Evolutionary conservation across 2,329 filamentous ascomycete genomes (phyloP).

Genomic region (Aspergillus caelatus): DNA sequence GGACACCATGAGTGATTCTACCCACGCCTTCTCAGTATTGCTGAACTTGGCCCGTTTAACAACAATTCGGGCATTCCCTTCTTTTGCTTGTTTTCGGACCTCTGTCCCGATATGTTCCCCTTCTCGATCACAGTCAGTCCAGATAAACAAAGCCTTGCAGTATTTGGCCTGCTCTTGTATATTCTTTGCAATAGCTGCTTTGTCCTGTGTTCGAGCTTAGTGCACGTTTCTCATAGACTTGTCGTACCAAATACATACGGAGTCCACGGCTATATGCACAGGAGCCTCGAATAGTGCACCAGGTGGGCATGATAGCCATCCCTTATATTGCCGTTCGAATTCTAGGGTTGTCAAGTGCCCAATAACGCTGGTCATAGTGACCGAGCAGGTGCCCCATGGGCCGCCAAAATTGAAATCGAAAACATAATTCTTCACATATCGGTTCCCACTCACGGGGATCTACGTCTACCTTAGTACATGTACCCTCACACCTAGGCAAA

Average conservation of each 20-base stretch:
- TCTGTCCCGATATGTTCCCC: slow-evolving; percentile 95
- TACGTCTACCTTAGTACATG: slow-evolving; percentile 42
- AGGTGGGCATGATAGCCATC: slow-evolving; percentile 81
- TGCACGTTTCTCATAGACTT: not conserved
- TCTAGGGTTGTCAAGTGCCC: slow-evolving; percentile 84
- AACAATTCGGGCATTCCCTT: slow-evolving; percentile 72
- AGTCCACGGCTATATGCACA: slow-evolving; percentile 67
- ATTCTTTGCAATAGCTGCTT: slow-evolving; percentile 79
- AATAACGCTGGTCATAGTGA: slow-evolving; percentile 91
- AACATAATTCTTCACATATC: slow-evolving; percentile 90
- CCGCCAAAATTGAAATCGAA: slow-evolving; percentile 87
- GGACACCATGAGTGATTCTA: slow-evolving; percentile 16
- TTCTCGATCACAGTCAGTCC: slow-evolving; percentile 98
- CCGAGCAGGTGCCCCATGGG: slow-evolving; percentile 77
- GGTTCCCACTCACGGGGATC: slow-evolving; percentile 67
- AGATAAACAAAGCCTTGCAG: slow-evolving; percentile 82
- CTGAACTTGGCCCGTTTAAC: slow-evolving; percentile 89
- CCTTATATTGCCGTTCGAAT: slow-evolving; percentile 72
- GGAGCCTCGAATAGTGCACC: slow-evolving; percentile 78
- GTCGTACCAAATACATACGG: slow-evolving; percentile 52
- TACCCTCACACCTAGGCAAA: slow-evolving; percentile 4
- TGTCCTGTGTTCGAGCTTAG: slow-evolving; percentile 61
- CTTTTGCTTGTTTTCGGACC: slow-evolving; percentile 77
- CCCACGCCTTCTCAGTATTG: slow-evolving; percentile 88
- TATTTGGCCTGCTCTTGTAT: slow-evolving; percentile 76